These are phyloP conservation scores for Debaryomyces sp. DNA, from an alignment of 1,139 yeast species.

Conservation along the genomic window DNA sequence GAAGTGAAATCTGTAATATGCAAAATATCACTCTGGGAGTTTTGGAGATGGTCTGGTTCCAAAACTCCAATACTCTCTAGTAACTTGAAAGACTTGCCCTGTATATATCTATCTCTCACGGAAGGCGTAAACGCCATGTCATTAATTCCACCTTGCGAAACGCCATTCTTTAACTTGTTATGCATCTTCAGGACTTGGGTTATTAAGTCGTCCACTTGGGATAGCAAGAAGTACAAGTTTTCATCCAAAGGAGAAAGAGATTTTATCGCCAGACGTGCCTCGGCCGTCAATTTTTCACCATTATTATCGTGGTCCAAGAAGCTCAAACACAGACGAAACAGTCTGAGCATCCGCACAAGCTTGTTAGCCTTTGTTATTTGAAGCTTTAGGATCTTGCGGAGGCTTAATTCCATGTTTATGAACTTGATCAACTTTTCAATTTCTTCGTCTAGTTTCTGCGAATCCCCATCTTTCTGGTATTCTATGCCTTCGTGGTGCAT, in stretches of 20 bases:
- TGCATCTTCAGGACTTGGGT: constrained; percentile 39
- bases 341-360: constrained; percentile 33
- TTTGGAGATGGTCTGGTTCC: constrained; percentile 10
- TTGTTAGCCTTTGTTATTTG: constrained; percentile 43
- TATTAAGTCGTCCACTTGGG: constrained; percentile 43
- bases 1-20: constrained; percentile 6
- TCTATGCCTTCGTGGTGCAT: constrained; percentile 67
- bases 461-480: constrained; percentile 19
- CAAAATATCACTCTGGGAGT: background rate
- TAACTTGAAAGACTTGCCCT: constrained; percentile 28
- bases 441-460: constrained; percentile 34
- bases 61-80: constrained; percentile 26
- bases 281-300: constrained; percentile 23
- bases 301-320: constrained; percentile 26
- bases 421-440: constrained; percentile 41
- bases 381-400: constrained; percentile 44
- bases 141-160: constrained; percentile 15
- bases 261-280: constrained; percentile 33
- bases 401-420: constrained; percentile 46
- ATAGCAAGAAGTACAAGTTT: constrained; percentile 48
- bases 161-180: constrained; percentile 27
- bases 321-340: constrained; percentile 33
- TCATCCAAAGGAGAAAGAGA: constrained; percentile 57
- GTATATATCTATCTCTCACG: constrained; percentile 31
- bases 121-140: constrained; percentile 25